Base-by-base conservation (phyloP, 192 early-diverging fungal genomes). In the Rhizophagus prolifer region DNA sequence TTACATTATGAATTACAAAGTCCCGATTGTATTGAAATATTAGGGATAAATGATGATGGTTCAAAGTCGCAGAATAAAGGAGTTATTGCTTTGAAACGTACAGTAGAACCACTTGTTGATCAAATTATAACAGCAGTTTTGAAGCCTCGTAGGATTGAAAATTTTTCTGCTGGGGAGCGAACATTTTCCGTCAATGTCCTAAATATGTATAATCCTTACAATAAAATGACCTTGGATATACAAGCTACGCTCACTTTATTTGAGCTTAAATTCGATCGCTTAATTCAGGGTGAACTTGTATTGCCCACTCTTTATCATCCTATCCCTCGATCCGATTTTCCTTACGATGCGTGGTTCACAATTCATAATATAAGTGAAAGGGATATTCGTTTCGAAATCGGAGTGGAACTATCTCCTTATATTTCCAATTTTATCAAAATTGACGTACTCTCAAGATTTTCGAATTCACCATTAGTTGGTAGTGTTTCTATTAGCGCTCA, bases 321-420 rank as follows among this genome's bases (percentile, higher is more conserved):
- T 10, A 76, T 90, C 54, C 75, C 83, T 26, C 54, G 81, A 3
- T 79, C 82, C 2, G 86, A 90, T 26, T 77, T 87, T n/a, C 86
- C 90, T 0, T 92, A 91, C 69, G 94, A 96, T 78, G 87, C 86
- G 19, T 96, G 93, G 94, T 96, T 95, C 82, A 85, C 88, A 19
- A 90, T 96, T 58, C 78, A 84, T 21, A 96, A 95, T 79, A 88
- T 86, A 36, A 86, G 90, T 9, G 90, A 91, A 36, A 87, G 92
- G n/a, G 95, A 96, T 65, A 85, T 90, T 26, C 86, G 90, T 16
- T 94, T 96, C 80, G 91, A 93, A 78, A 87, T 94, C 71, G 92
- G 88, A 6, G 88, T 84, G 13, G 84, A 86, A n/a, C 80, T 93
- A 0, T 79, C 86, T 0, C 87, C 88, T 21, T 90, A 92, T 60